Percentiles rank a stretch among this genome's conserved stretches.
Evolutionary conservation across 2,329 filamentous ascomycete genomes (phyloP).

Genomic region (Diaporthe ilicicola): DNA sequence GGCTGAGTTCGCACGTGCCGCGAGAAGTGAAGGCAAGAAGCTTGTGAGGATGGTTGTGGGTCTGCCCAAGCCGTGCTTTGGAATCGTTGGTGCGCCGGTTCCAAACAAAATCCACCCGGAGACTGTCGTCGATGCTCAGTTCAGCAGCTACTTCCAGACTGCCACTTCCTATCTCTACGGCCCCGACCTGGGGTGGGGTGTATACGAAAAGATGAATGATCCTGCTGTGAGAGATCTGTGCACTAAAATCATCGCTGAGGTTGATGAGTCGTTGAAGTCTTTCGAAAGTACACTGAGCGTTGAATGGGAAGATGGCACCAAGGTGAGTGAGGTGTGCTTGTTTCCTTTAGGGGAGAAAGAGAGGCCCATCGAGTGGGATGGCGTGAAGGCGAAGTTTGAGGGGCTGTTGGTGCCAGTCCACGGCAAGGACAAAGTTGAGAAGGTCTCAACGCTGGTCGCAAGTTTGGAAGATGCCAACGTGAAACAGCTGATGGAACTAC

Average conservation of each 20-base stretch:
- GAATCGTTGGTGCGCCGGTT: conserved; percentile 34
- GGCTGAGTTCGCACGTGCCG: conserved; percentile 35
- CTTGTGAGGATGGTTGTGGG: not conserved
- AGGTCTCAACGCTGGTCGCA: not conserved
- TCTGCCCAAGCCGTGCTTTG: not conserved
- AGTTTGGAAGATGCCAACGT: not conserved
- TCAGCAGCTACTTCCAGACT: conserved; percentile 42
- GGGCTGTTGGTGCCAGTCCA: not conserved
- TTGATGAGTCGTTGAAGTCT: not conserved
- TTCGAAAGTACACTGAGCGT: not conserved
- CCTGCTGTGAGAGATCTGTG: not conserved
- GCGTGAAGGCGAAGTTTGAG: not conserved
- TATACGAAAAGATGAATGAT: not conserved
- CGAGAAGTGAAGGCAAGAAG: not conserved
- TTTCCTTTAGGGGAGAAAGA: not conserved
- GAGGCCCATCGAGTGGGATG: not conserved
- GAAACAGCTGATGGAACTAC: not conserved
- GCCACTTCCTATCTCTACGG: conserved; percentile 40
- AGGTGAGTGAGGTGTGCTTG: not conserved
- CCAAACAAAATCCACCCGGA: conserved; percentile 39
- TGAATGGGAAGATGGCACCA: not conserved
- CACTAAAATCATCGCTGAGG: not conserved
- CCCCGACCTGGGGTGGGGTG: conserved; percentile 36
- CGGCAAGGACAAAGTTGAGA: not conserved
- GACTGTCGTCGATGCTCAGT: conserved; percentile 41